Evolutionary conservation across 257 asterid genomes (phyloP).

Genomic region (Galeopsis tetrahit): DNA sequence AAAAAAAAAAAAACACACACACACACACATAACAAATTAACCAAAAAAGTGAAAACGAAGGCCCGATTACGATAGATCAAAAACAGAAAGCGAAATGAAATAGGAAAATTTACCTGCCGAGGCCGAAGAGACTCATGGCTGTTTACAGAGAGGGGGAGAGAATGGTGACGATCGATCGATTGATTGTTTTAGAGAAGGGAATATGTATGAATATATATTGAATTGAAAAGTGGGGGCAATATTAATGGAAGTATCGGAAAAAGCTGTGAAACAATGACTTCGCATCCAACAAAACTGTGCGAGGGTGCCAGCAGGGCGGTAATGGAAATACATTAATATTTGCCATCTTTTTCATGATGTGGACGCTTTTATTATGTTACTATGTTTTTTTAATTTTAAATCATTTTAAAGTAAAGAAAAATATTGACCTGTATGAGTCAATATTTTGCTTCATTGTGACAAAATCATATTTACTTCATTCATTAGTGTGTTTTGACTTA

Average conservation of each 20-base stretch:
- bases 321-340: not conserved
- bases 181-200: slow-evolving; percentile 17
- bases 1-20: too few relatives aligned
- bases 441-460: too few relatives aligned
- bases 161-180: slow-evolving; percentile 16
- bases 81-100: slow-evolving; percentile 25
- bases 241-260: slow-evolving; percentile 42
- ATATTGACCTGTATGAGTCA: too few relatives aligned
- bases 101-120: slow-evolving; percentile 70
- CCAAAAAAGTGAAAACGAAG: not conserved
- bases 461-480: too few relatives aligned
- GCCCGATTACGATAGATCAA: slow-evolving; percentile 34
- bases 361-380: not conserved
- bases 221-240: not conserved
- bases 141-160: slow-evolving; percentile 23
- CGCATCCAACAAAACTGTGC: slow-evolving; percentile 40
- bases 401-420: too few relatives aligned
- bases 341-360: not conserved
- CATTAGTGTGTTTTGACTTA: too few relatives aligned
- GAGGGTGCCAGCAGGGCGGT: not conserved
- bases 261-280: slow-evolving; percentile 59
- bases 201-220: not conserved
- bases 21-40: not conserved
- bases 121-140: slow-evolving; percentile 94
- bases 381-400: too few relatives aligned